Conservation (phyloP, 1,284 basidiomycete genomes). For the Ganoderma lingzhi region DNA sequence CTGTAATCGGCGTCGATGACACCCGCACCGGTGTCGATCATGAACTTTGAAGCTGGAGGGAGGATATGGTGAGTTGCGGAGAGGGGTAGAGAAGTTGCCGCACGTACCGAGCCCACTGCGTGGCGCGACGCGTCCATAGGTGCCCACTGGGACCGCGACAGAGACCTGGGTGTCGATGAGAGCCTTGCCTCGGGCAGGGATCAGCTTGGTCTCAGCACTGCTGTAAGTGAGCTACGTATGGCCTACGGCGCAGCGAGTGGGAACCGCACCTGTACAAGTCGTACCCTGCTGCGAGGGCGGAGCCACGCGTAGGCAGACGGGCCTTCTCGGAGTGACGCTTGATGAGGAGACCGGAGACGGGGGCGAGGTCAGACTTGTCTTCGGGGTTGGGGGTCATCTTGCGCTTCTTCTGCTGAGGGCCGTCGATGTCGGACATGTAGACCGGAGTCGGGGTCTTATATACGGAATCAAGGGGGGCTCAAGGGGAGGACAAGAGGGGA, state of each 20-base stretch:
- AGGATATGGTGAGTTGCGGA: not conserved
- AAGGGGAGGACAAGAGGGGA: constrained; percentile 10
- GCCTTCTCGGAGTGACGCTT: constrained; percentile 88
- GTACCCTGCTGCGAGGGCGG: constrained; percentile 89
- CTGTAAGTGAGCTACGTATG: not conserved
- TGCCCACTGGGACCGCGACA: constrained; percentile 91
- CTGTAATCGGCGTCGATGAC: constrained; percentile 98
- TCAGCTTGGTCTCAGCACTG: constrained; percentile 80
- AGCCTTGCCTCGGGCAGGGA: constrained; percentile 90
- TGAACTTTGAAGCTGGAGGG: constrained; percentile 87
- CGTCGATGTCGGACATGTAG: constrained; percentile 42
- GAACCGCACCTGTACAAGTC: constrained; percentile 85
- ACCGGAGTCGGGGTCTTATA: not conserved
- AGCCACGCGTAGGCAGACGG: constrained; percentile 88
- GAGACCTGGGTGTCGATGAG: constrained; percentile 91
- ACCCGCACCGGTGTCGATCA: constrained; percentile 97
- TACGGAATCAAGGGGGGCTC: constrained; percentile 4
- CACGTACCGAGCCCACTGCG: constrained; percentile 87
- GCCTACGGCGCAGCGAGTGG: not conserved
- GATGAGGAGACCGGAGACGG: constrained; percentile 73
- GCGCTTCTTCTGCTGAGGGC: constrained; percentile 61
- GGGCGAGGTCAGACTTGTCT: constrained; percentile 41
- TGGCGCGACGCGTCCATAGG: constrained; percentile 96
- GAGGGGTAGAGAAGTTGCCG: not conserved
- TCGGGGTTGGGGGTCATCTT: constrained; percentile 54